Percentiles rank a stretch among this genome's conserved stretches.
These are phyloP conservation scores for Suillus plorans DNA, from an alignment of 768 basidiomycete genomes.

Conservation along the genomic window DNA sequence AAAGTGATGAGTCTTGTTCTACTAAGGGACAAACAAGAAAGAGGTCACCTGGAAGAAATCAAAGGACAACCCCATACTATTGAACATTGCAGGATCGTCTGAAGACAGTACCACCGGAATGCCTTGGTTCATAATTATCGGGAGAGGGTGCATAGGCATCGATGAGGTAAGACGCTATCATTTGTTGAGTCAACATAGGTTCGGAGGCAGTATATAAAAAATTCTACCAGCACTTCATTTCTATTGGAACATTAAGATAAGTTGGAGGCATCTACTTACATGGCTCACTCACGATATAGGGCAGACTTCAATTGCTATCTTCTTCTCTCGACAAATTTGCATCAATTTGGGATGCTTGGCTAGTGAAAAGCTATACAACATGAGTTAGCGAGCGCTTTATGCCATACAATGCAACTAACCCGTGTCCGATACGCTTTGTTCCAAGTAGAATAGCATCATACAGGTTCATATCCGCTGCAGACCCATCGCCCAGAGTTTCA, in stretches of 20 bases:
- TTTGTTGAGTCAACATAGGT: not conserved
- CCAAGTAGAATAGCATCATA: slow-evolving; percentile 51
- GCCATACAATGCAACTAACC: slow-evolving; percentile 28
- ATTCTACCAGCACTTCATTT: slow-evolving; percentile 64
- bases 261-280: not conserved
- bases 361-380: slow-evolving; percentile 37
- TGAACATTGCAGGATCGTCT: slow-evolving; percentile 74
- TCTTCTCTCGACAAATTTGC: slow-evolving; percentile 39
- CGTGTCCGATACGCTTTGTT: slow-evolving; percentile 51
- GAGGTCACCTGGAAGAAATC: slow-evolving; percentile 67
- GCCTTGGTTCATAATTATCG: slow-evolving; percentile 64
- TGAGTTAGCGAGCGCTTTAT: not conserved
- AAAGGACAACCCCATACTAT: slow-evolving; percentile 70
- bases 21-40: slow-evolving; percentile 1
- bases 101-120: slow-evolving; percentile 68
- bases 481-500: slow-evolving; percentile 49
- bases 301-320: slow-evolving; percentile 45
- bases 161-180: slow-evolving; percentile 67
- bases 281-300: slow-evolving; percentile 43
- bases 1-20: not conserved
- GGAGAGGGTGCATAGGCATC: slow-evolving; percentile 74
- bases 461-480: slow-evolving; percentile 42
- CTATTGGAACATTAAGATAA: slow-evolving; percentile 31
- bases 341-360: slow-evolving; percentile 48
- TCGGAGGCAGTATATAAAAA: not conserved